Conservation (phyloP, 805 yeast species). For the Yamadazyma akitaensis region DNA sequence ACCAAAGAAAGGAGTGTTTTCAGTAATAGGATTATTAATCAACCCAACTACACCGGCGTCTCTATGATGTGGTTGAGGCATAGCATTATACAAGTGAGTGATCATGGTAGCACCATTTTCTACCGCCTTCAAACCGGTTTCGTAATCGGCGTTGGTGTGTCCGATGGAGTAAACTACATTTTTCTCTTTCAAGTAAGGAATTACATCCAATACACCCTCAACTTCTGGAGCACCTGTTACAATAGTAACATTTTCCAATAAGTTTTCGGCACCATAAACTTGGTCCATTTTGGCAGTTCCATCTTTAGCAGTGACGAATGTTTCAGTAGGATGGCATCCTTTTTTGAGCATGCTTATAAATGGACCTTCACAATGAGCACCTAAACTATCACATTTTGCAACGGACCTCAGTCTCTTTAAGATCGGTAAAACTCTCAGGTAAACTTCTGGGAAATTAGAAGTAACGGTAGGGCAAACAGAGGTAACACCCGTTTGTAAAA, state of each 20-base stretch:
- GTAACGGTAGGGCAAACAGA: slow-evolving; percentile 56
- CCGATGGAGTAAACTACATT: slow-evolving; percentile 45
- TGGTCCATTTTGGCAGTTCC: slow-evolving; percentile 26
- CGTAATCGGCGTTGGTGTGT: slow-evolving; percentile 42
- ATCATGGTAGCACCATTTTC: slow-evolving; percentile 55
- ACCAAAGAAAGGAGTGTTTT: slow-evolving; percentile 46
- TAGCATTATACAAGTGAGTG: slow-evolving; percentile 60
- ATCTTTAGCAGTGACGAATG: slow-evolving; percentile 37
- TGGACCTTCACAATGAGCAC: slow-evolving; percentile 63
- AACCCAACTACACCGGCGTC: slow-evolving; percentile 57
- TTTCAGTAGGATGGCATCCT: slow-evolving; percentile 50
- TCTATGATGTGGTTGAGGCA: slow-evolving; percentile 60
- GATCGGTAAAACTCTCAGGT: slow-evolving; percentile 44
- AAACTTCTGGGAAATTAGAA: slow-evolving; percentile 48
- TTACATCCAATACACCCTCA: slow-evolving; percentile 43
- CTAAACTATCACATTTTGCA: slow-evolving; percentile 43
- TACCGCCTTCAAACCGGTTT: slow-evolving; percentile 42
- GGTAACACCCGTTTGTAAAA: slow-evolving; percentile 52
- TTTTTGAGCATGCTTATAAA: slow-evolving; percentile 47
- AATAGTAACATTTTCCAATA: slow-evolving; percentile 35
- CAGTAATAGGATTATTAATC: slow-evolving; percentile 27
- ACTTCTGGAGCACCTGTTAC: slow-evolving; percentile 54
- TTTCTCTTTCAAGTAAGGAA: slow-evolving; percentile 31
- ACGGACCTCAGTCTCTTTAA: slow-evolving; percentile 32
- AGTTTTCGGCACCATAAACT: slow-evolving; percentile 37